These are phyloP conservation scores for Rhodamnia argentea DNA, from an alignment of 345 rosid species.

Conservation along the genomic window DNA sequence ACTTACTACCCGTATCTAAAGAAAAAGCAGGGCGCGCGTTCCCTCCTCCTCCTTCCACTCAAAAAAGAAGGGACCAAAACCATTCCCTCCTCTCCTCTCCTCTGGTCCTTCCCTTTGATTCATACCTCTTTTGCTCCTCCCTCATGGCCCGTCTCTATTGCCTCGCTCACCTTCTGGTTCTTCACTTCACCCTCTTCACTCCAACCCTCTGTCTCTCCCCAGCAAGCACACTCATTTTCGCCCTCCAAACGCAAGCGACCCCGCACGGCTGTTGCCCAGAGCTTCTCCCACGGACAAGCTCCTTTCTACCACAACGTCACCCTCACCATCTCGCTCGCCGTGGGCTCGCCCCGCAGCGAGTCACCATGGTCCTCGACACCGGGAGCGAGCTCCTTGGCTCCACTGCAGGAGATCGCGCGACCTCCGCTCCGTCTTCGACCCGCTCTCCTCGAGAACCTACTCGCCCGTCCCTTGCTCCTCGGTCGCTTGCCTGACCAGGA, in stretches of 20 bases:
- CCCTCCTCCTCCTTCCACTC: too few species aligned
- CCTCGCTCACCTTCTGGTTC: not conserved
- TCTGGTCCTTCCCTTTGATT: too few species aligned
- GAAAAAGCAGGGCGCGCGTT: too few species aligned
- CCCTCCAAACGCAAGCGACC: slow-evolving; percentile 41
- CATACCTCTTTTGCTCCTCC: too few species aligned
- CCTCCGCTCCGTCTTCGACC: too few species aligned
- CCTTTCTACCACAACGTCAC: slow-evolving; percentile 71
- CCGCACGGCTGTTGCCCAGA: not conserved
- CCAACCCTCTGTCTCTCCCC: slow-evolving; percentile 2
- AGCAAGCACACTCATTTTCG: slow-evolving; percentile 14
- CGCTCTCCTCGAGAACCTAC: slow-evolving; percentile 21
- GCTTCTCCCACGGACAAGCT: slow-evolving; percentile 40
- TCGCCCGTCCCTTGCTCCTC: slow-evolving; percentile 54
- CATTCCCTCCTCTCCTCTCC: too few species aligned
- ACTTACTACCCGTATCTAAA: too few species aligned
- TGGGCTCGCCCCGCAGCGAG: slow-evolving; percentile 86
- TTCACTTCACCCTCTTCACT: not conserved
- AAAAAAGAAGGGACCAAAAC: too few species aligned
- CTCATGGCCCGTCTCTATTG: not conserved
- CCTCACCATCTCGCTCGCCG: slow-evolving; percentile 61
- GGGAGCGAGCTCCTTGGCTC: slow-evolving; percentile 91
- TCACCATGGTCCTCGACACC: slow-evolving; percentile 81
- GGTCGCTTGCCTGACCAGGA: slow-evolving; percentile 47
- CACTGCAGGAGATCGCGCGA: slow-evolving; percentile 36